Evolutionary conservation across 148 eudicot genomes (phyloP).

Genomic region (Arctostaphylos glauca): DNA sequence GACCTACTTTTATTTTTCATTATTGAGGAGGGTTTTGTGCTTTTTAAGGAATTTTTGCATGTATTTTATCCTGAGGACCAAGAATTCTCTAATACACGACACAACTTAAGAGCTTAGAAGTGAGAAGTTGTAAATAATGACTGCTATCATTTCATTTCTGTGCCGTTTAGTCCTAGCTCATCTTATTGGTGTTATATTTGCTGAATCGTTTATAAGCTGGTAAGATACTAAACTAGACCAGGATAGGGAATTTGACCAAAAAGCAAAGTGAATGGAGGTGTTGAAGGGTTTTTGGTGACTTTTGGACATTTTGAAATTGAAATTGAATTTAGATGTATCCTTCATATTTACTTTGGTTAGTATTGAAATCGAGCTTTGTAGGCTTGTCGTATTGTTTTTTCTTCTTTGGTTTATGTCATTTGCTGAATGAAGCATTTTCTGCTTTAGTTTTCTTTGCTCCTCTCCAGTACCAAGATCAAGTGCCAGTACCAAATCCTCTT

Average conservation of each 20-base stretch:
- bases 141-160: background rate
- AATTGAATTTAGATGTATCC: background rate
- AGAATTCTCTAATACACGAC: background rate
- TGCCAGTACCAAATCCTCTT: background rate
- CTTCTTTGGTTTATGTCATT: background rate
- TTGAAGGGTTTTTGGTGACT: background rate
- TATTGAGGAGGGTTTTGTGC: background rate
- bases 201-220: background rate
- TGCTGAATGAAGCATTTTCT: background rate
- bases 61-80: background rate
- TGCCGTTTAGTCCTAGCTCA: background rate
- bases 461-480: background rate
- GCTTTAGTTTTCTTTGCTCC: conserved; percentile 4
- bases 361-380: too few species aligned
- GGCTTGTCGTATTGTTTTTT: background rate
- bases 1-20: background rate
- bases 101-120: background rate
- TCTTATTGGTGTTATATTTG: background rate
- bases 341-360: background rate
- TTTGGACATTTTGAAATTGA: background rate
- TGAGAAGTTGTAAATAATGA: background rate
- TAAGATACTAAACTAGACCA: background rate
- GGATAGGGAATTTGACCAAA: background rate
- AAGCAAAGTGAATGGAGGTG: background rate
- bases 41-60: background rate